Evolutionary conservation across 2,329 filamentous ascomycete species (phyloP), one percentile per base, ranked within the genome.

Genomic region (Orbilia blumenaviensis): DNA sequence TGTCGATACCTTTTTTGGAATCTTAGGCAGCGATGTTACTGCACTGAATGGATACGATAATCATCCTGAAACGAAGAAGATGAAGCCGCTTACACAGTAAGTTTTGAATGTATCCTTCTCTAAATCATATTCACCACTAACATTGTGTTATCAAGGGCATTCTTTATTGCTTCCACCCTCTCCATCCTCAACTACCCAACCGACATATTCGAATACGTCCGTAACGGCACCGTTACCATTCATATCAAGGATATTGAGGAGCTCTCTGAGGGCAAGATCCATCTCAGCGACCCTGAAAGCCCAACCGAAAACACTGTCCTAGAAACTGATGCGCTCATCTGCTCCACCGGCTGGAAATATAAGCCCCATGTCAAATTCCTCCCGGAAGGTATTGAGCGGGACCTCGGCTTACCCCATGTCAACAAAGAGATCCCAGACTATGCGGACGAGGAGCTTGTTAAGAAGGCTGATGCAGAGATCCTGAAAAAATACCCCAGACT

Each of bases 131-230:
- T n/a, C n/a, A n/a, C n/a, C n/a, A 14, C 23, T 42, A 38, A 54
- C 50, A 23, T 34, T n/a, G 14, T 18, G 12, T 21, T 18, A 32
- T 32, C 18, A 25, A 75, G 72, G 1, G 80, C 84, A 34, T 85
- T 87, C 80, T 89, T 86, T 82, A 84, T 85, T 3, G 88, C 85
- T 1, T 85, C 85, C 6, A 86, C 85, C 3, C 83, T 90, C 23
- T 87, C 86, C 61, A 89, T 91, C 60, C 83, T 88, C 62, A 90
- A 89, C 80, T 90, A 88, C 78, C 84, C 85, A 0, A 86, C 84
- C 2, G 84, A 87, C 78, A 86, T 90, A 78, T 87, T 89, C 78
- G 86, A 88, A 2, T 81, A 88, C 12, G 85, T 90, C 14, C 84
- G 84, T 38, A 80, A 83, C 16, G 88, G 87, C n/a, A 84, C 81